Conservation (phyloP, 257 asterid genomes). For the Lantana camara region DNA sequence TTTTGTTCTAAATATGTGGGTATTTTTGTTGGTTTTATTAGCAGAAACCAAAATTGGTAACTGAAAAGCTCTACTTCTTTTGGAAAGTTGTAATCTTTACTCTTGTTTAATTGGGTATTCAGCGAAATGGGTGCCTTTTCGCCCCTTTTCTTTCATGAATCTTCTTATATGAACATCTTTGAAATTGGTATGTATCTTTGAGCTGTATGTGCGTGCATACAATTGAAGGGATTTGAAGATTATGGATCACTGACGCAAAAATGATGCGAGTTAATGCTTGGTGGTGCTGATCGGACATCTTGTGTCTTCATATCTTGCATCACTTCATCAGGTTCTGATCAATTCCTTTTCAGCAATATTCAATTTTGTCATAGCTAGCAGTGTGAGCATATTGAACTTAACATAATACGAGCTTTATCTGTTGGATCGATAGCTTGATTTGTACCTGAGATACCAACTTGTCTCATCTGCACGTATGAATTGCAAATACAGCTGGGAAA, state of each 20-base stretch:
- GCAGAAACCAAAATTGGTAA: not conserved
- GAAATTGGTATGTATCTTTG: not conserved
- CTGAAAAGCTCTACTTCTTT: not conserved
- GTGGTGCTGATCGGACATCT: conserved; percentile 1
- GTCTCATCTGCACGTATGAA: no score
- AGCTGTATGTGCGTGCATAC: no score
- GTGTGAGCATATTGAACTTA: not conserved
- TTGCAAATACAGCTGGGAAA: no score
- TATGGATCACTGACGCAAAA: conserved; percentile 41
- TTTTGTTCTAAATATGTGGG: not conserved
- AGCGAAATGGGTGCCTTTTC: not conserved
- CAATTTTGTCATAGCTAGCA: not conserved
- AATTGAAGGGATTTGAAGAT: no score
- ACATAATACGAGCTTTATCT: not conserved
- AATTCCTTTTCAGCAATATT: not conserved
- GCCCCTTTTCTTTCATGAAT: not conserved
- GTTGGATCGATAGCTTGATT: not conserved
- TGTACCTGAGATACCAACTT: no score
- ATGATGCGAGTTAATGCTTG: conserved; percentile 39
- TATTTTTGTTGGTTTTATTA: not conserved
- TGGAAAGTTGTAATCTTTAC: no score
- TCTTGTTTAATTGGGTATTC: not conserved
- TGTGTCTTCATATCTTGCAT: not conserved
- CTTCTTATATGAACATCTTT: not conserved
- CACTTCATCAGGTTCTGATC: not conserved